phyloP scores from a whole-genome alignment of 768 basidiomycete genomes.

The Leccinum disarticulatum region DNA sequence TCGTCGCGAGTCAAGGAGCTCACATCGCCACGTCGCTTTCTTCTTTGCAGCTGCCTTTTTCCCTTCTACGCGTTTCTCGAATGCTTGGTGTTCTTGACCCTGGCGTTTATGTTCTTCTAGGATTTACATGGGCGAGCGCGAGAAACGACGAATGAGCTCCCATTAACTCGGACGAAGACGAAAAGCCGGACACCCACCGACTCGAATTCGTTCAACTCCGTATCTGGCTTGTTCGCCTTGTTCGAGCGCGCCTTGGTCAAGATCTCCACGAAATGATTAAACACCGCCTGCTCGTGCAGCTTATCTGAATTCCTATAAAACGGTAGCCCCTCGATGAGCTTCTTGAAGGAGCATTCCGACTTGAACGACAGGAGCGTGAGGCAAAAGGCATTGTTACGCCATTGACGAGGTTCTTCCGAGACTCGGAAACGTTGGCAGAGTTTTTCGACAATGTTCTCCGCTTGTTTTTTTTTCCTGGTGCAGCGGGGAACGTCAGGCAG shows the following conservation, averaged over 20 bases:
- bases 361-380: constrained; percentile 94
- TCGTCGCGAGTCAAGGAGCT: constrained; percentile 4
- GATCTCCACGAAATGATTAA: constrained; percentile 81
- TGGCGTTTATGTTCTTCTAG: constrained; percentile 79
- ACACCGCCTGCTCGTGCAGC: constrained; percentile 84
- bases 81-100: constrained; percentile 88
- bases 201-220: constrained; percentile 95
- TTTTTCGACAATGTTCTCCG: constrained; percentile 95
- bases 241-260: constrained; percentile 86
- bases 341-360: constrained; percentile 94
- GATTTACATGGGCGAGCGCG: constrained; percentile 50
- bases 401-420: constrained; percentile 86
- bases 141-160: background rate
- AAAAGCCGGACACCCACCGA: constrained; percentile 44
- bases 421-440: constrained; percentile 94
- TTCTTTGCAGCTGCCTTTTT: constrained; percentile 79
- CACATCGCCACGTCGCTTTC: constrained; percentile 58
- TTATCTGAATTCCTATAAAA: constrained; percentile 85
- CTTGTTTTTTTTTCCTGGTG: constrained; percentile 84
- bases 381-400: constrained; percentile 97
- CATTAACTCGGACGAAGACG: background rate
- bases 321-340: constrained; percentile 87
- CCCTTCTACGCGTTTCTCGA: constrained; percentile 81
- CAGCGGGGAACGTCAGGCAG: background rate
- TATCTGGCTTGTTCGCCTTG: constrained; percentile 91